These are phyloP conservation scores for Coemansia sp. DNA, from an alignment of 192 early-diverging fungal genomes.

Conservation along the genomic window DNA sequence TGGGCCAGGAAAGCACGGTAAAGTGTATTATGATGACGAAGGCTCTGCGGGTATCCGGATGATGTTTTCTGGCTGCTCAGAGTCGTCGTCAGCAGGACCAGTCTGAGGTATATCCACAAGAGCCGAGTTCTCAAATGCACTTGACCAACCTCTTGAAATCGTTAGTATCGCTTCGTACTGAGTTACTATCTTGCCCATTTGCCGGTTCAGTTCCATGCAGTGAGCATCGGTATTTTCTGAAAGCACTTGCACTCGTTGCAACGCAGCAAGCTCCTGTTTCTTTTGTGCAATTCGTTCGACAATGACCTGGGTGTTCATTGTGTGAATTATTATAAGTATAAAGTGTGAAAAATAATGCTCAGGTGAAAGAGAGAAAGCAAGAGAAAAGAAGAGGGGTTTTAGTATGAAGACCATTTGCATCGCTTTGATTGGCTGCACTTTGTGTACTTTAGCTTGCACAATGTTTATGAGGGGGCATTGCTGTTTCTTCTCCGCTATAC, in stretches of 20 bases:
- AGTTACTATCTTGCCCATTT: conserved; percentile 50
- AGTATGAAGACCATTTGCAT: neutral
- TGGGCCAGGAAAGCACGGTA: neutral
- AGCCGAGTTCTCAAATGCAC: conserved; percentile 48
- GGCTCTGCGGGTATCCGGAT: conserved; percentile 49
- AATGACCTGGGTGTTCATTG: conserved; percentile 48
- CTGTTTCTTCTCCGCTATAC: neutral
- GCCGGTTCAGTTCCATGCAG: conserved; percentile 51
- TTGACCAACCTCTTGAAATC: conserved; percentile 47
- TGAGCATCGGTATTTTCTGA: conserved; percentile 48
- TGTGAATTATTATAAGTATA: neutral
- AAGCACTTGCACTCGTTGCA: conserved; percentile 39
- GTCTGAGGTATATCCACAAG: conserved; percentile 49
- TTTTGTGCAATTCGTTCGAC: conserved; percentile 42
- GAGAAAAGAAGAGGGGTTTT: neutral
- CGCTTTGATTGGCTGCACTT: neutral
- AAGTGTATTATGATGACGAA: neutral
- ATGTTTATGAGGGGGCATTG: neutral
- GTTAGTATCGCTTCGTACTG: conserved; percentile 48
- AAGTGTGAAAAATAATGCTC: no score
- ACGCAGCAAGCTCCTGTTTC: conserved; percentile 52
- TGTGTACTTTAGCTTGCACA: neutral
- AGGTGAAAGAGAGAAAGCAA: neutral
- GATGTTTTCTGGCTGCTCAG: conserved; percentile 46
- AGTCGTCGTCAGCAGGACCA: conserved; percentile 34